Base-by-base conservation (phyloP, 2,329 filamentous ascomycete genomes). In the Fusarium sp. region DNA sequence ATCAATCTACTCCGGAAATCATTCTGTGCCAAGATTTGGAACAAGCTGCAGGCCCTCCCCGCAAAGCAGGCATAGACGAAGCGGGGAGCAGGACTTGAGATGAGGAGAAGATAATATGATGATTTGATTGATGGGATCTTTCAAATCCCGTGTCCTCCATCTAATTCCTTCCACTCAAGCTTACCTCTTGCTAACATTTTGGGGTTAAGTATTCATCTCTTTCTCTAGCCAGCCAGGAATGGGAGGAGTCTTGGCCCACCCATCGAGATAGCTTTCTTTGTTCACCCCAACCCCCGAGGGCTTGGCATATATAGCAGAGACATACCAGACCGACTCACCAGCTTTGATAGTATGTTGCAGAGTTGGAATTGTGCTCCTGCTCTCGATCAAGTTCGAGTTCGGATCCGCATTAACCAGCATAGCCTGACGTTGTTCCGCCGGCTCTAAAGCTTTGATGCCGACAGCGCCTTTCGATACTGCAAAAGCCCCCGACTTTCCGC, bases 361-460 rank as follows among this genome's bases (percentile, higher is more conserved):
- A 36, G 91, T 91, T 31, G 93, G 93, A 75, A 95, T 88, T 47
- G 92, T 87, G 8, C 92, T 94, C 66, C 93, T 85, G 66, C 90
- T 90, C 82, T 94, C 91, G 6, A 94, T 86, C 39, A 95, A 83
- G 81, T 95, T 95, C 54, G 91, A 93, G 83, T 95, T 95, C 12
- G 93, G 92, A 79, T 95, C 93, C 17, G 92, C 92, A 65, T 94
- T 90, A 54, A 95, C 89, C 33, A 94, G 85, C 79, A 88, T 90
- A 7, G 92, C 93, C 61, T 81, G 82, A 26, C 92, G 85, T 20
- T 79, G 82, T 13, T 83, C 84, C 14, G 79, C 83, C 2, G 85
- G 85, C 78, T 85, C 92, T 63, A 86, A 83, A 73, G 82, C 91
- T 80, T 74, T 89, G 85, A 87, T 93, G 79, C 83, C 89, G 69